A percentile compares a stretch with the other conserved stretches of the same genome.
These are phyloP conservation scores for Usnea hakonensis DNA, from an alignment of 495 filamentous ascomycete genomes.

Conservation along the genomic window DNA sequence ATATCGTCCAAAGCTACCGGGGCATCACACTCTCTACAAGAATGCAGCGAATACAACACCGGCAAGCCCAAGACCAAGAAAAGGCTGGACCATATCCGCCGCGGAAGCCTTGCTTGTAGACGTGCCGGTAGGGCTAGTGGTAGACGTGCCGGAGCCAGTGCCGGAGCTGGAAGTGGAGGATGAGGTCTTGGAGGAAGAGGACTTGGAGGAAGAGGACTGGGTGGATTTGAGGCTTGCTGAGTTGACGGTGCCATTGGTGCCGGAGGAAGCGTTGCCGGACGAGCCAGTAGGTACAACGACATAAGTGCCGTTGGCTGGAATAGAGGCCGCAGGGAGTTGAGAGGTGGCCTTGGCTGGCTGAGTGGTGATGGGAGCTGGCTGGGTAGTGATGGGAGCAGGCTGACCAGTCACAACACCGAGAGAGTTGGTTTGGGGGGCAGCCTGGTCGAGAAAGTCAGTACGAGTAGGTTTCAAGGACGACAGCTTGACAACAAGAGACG, in stretches of 20 bases:
- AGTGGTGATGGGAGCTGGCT: conserved; percentile 31
- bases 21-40: conserved; percentile 28
- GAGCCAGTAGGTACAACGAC: conserved; percentile 8
- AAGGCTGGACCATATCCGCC: conserved; percentile 19
- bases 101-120: background rate
- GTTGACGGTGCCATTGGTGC: conserved; percentile 23
- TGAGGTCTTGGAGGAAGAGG: conserved; percentile 32
- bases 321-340: conserved; percentile 37
- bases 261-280: conserved; percentile 17
- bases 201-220: conserved; percentile 27
- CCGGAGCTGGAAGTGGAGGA: conserved; percentile 26
- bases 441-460: background rate
- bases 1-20: background rate
- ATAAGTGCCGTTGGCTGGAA: conserved; percentile 35
- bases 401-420: conserved; percentile 50
- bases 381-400: conserved; percentile 28
- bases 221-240: conserved; percentile 23
- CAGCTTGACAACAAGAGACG: background rate
- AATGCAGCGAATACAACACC: conserved; percentile 42
- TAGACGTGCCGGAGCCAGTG: conserved; percentile 9
- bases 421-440: conserved; percentile 38
- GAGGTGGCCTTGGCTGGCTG: conserved; percentile 40
- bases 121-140: too few species aligned
- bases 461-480: background rate
- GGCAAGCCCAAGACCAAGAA: conserved; percentile 33